These are phyloP conservation scores for Silene uniflora DNA, from an alignment of 148 eudicot species.

Conservation along the genomic window DNA sequence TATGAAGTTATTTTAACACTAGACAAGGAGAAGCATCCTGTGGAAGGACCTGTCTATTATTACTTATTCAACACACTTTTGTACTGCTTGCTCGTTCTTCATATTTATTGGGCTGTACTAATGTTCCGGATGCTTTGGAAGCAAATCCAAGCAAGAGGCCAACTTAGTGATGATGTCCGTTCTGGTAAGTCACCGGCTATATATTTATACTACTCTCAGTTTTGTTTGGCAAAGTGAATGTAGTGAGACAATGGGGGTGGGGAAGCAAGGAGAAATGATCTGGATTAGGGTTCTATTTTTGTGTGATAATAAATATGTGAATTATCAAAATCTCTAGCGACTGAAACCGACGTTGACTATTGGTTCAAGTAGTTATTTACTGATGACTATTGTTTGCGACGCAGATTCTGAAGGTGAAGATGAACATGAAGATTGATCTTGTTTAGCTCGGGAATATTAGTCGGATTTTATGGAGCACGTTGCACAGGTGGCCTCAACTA, in stretches of 20 bases:
- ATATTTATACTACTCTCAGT: background rate
- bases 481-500: too few relatives aligned
- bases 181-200: constrained; percentile 59
- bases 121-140: constrained; percentile 90
- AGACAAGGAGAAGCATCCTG: constrained; percentile 70
- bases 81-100: constrained; percentile 72
- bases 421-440: constrained; percentile 73
- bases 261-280: background rate
- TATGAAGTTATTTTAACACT: constrained; percentile 70
- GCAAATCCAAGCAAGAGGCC: constrained; percentile 89
- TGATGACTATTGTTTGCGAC: constrained; percentile 2
- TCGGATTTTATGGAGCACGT: too few relatives aligned
- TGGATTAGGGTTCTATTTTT: background rate
- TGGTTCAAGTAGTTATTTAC: background rate
- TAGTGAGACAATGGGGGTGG: too few relatives aligned
- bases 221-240: too few relatives aligned
- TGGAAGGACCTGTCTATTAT: constrained; percentile 77
- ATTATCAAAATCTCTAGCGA: background rate
- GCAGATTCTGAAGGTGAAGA: constrained; percentile 82
- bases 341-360: too few relatives aligned
- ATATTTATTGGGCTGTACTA: constrained; percentile 94
- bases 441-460: background rate
- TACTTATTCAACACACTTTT: constrained; percentile 86
- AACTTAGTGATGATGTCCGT: constrained; percentile 88
- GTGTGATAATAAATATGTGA: background rate